These are phyloP conservation scores for Cercospora sp. DNA, from an alignment of 2,329 filamentous ascomycete genomes.

Conservation along the genomic window DNA sequence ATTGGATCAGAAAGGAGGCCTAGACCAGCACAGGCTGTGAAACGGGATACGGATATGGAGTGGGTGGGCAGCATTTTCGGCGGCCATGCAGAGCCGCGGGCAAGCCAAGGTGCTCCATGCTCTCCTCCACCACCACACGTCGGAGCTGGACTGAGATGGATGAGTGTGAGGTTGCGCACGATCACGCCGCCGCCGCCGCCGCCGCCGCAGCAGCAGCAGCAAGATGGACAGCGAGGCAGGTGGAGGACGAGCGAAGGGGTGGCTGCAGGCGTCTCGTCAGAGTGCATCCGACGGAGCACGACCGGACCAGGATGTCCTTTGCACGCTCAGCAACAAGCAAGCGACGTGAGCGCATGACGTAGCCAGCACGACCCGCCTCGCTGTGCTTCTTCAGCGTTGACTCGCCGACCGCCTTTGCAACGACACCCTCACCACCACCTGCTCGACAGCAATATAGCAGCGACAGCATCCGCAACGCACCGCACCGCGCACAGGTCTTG, in stretches of 20 bases:
- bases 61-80: not conserved
- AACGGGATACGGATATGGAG: not conserved
- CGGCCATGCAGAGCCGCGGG: not conserved
- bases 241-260: not conserved
- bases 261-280: constrained; percentile 2
- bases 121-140: not conserved
- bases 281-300: not conserved
- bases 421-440: not conserved
- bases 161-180: not conserved
- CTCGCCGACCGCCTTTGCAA: not conserved
- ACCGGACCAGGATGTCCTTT: not conserved
- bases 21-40: not conserved
- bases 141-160: not conserved
- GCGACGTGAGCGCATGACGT: constrained; percentile 2
- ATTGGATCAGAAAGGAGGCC: not conserved
- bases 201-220: not conserved
- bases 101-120: not conserved
- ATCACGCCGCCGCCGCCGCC: not conserved
- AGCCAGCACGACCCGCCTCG: not conserved
- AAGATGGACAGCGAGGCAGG: not conserved
- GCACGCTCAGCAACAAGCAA: not conserved
- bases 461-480: not conserved
- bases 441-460: not conserved
- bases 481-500: not conserved
- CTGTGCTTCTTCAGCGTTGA: not conserved